Percentiles rank a stretch among this genome's conserved stretches.
Evolutionary conservation across 305 asterid genomes (phyloP).

Genomic region (Solanum aculeatissimum): DNA sequence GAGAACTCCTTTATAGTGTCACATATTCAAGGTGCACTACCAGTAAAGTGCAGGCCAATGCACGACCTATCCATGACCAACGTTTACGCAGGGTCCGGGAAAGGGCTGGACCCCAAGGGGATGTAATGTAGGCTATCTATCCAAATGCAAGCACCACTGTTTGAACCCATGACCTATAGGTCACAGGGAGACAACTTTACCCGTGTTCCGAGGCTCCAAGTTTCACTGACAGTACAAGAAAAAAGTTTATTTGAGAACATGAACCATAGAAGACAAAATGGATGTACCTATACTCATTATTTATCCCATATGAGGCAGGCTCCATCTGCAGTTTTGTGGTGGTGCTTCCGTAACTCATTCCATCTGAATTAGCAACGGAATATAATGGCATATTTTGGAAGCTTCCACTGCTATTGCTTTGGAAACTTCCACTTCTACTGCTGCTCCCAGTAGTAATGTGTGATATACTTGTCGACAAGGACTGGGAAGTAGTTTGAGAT

Average conservation of each 20-base stretch:
- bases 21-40: neutral
- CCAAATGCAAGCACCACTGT: neutral
- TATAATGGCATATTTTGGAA: slow-evolving; percentile 50
- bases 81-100: neutral
- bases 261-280: neutral
- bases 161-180: neutral
- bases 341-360: slow-evolving; percentile 36
- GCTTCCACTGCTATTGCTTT: slow-evolving; percentile 41
- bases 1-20: neutral
- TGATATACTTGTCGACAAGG: slow-evolving; percentile 42
- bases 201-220: neutral
- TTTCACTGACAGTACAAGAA: neutral
- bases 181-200: neutral
- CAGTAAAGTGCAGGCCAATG: neutral
- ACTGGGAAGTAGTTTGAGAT: slow-evolving; percentile 60
- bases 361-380: slow-evolving; percentile 50
- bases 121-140: neutral
- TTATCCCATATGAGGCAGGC: slow-evolving; percentile 39
- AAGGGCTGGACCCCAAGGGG: neutral
- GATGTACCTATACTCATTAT: slow-evolving; percentile 48
- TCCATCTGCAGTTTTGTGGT: slow-evolving; percentile 52
- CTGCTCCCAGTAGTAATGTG: slow-evolving; percentile 36
- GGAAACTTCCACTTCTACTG: slow-evolving; percentile 27
- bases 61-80: neutral
- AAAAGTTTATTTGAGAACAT: neutral